Conservation (phyloP, 805 yeast genomes). For the Starmerella apis region DNA sequence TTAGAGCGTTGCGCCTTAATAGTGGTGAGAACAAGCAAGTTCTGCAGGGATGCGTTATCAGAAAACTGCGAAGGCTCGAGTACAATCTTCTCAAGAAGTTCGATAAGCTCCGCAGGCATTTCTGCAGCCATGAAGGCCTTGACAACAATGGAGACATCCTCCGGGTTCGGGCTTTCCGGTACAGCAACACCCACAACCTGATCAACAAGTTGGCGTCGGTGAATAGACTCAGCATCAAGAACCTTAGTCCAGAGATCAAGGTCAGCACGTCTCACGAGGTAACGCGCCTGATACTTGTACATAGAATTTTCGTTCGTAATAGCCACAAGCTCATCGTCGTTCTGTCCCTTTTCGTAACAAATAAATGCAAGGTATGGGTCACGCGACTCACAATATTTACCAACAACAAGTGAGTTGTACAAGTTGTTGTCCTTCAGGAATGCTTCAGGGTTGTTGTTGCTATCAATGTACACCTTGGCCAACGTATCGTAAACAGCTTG, state of each 20-base stretch:
- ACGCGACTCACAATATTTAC: slow-evolving; percentile 97
- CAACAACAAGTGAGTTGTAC: slow-evolving; percentile 90
- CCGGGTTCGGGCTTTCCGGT: slow-evolving; percentile 89
- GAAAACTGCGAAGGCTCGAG: slow-evolving; percentile 95
- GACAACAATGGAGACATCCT: slow-evolving; percentile 91
- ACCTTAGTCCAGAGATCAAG: slow-evolving; percentile 72
- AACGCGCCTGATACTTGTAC: slow-evolving; percentile 99
- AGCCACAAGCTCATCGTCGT: slow-evolving; percentile 77
- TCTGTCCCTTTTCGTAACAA: slow-evolving; percentile 90
- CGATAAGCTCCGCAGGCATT: slow-evolving; percentile 84
- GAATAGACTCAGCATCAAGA: slow-evolving; percentile 60
- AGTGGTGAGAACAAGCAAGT: slow-evolving; percentile 83
- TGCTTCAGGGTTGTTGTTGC: slow-evolving; percentile 94
- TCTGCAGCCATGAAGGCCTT: slow-evolving; percentile 93
- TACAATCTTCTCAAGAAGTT: slow-evolving; percentile 87
- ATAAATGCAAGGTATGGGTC: slow-evolving; percentile 97
- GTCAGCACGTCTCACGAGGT: slow-evolving; percentile 81
- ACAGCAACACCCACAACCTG: slow-evolving; percentile 94
- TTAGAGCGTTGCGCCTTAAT: slow-evolving; percentile 86
- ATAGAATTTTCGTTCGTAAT: slow-evolving; percentile 94
- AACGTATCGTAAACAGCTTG: slow-evolving; percentile 87
- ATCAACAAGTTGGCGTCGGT: slow-evolving; percentile 85
- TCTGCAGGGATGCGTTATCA: slow-evolving; percentile 91
- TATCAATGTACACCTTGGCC: slow-evolving; percentile 95
- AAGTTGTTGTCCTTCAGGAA: slow-evolving; percentile 82